Evolutionary conservation across 768 basidiomycete species (phyloP), one percentile per base, ranked within the genome.

Genomic region (Kockovaella imperatae): DNA sequence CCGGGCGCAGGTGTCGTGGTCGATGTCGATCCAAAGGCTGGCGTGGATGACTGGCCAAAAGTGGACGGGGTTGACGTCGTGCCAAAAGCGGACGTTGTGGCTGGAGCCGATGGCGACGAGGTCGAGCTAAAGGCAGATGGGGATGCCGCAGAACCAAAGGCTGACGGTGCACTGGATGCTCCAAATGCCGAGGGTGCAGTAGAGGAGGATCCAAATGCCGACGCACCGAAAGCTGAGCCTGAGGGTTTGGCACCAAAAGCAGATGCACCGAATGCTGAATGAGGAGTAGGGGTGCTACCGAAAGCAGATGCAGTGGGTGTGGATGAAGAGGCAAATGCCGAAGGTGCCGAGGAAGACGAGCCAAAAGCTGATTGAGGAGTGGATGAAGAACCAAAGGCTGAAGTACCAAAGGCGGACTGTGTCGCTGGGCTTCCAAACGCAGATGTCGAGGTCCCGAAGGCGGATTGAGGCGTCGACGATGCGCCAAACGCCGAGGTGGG

Each of bases 81-180:
- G 23, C 60, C 55, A 38, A 59, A 59, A 10, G 49, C 38, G 18
- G 40, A n/a, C 24, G 30, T 40, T 4, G 50, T 5, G 35, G 50
- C 35, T 3, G 34, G 24, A 17, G 46, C 45, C 17, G 40, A 42
- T 5, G 54, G 55, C 32, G 51, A 51, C 6, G 43, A 26, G 2
- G 50, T 2, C 32, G 39, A 46, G 14, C 56, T 52, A 28, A 60
- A 62, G 3, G 53, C 54, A 8, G 57, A 54, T 4, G 50, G 13
- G n/a, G 46, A 24, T 11, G 53, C 5, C 15, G 43, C 30, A 8
- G 40, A 15, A 8, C 48, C 48, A 34, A 43, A 42, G 1, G 40
- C 41, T 24, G 50, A 30, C 20, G 57, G 41, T 21, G 44, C 36
- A 10, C 24, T 20, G 17, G 41, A 17, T 7, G 30, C 10, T n/a